Evolutionary conservation across 257 asterid species (phyloP).

Genomic region (Buddleja alternifolia): DNA sequence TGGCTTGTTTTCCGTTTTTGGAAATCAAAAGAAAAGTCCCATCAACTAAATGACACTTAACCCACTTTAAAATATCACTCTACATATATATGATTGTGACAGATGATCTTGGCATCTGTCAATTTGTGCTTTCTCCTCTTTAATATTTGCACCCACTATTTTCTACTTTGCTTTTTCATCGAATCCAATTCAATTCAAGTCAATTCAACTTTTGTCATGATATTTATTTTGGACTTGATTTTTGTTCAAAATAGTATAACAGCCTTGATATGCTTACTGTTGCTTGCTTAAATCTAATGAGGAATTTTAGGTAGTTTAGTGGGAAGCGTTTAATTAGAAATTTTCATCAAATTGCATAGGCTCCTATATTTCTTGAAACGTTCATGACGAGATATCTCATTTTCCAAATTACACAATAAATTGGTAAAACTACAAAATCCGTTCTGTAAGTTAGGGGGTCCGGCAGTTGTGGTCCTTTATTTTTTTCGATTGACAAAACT

Average conservation of each 20-base stretch:
- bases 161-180: constrained; percentile 7
- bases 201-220: background rate
- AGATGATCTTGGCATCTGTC: constrained; percentile 56
- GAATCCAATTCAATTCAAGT: constrained; percentile 6
- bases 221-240: constrained; percentile 25
- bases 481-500: too few relatives aligned
- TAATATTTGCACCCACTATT: constrained; percentile 33
- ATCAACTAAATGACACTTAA: constrained; percentile 54
- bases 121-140: constrained; percentile 38
- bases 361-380: too few relatives aligned
- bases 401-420: too few relatives aligned
- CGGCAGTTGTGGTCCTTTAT: too few relatives aligned
- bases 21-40: constrained; percentile 68
- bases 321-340: too few relatives aligned
- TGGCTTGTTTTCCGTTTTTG: constrained; percentile 41
- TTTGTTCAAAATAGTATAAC: constrained; percentile 32
- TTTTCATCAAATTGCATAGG: too few relatives aligned
- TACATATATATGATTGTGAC: constrained; percentile 40
- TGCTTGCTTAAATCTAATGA: background rate
- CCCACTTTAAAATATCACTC: constrained; percentile 24
- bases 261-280: background rate
- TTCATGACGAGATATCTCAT: too few relatives aligned
- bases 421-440: too few relatives aligned
- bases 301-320: constrained; percentile 19
- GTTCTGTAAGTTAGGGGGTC: too few relatives aligned